These are phyloP conservation scores for Penicillium sp. DNA, from an alignment of 2,329 filamentous ascomycete species.

Conservation along the genomic window DNA sequence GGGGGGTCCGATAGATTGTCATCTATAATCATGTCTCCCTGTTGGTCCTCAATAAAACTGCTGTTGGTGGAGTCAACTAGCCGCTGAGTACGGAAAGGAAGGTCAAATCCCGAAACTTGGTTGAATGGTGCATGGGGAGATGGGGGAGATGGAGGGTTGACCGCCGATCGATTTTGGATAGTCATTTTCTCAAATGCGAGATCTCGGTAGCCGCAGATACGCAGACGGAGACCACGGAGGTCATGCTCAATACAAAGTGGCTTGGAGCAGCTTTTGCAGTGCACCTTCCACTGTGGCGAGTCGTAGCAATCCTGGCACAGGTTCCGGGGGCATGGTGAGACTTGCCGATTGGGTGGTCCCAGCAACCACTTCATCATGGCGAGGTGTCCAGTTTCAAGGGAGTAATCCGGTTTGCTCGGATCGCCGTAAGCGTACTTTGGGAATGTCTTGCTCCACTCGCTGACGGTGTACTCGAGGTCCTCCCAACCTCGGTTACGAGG, in stretches of 20 bases:
- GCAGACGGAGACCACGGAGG: conserved; percentile 55
- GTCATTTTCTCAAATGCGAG: conserved; percentile 51
- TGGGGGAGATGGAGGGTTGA: conserved; percentile 16
- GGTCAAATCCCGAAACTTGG: conserved; percentile 25
- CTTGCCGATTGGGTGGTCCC: conserved; percentile 47
- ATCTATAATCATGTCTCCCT: conserved; percentile 28
- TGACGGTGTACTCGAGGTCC: conserved; percentile 52
- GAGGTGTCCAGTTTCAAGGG: conserved; percentile 40
- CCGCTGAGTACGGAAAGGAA: conserved; percentile 33
- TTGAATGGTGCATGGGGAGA: conserved; percentile 12
- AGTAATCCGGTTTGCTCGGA: conserved; percentile 39
- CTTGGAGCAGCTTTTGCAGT: conserved; percentile 57
- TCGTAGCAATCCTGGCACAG: conserved; percentile 59
- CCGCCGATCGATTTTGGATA: conserved; percentile 34
- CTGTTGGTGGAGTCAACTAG: conserved; percentile 33
- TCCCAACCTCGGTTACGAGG: conserved; percentile 56
- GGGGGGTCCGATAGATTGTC: conserved; percentile 21
- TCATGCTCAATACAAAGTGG: conserved; percentile 61
- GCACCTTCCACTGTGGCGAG: conserved; percentile 60
- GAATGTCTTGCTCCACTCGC: conserved; percentile 43
- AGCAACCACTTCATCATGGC: conserved; percentile 50
- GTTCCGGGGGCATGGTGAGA: conserved; percentile 54
- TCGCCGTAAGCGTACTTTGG: conserved; percentile 43
- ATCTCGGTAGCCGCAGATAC: conserved; percentile 59
- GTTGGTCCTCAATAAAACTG: conserved; percentile 36